These are phyloP conservation scores for Myriosclerotinia duriaeana DNA, from an alignment of 2,329 filamentous ascomycete species.

Conservation along the genomic window DNA sequence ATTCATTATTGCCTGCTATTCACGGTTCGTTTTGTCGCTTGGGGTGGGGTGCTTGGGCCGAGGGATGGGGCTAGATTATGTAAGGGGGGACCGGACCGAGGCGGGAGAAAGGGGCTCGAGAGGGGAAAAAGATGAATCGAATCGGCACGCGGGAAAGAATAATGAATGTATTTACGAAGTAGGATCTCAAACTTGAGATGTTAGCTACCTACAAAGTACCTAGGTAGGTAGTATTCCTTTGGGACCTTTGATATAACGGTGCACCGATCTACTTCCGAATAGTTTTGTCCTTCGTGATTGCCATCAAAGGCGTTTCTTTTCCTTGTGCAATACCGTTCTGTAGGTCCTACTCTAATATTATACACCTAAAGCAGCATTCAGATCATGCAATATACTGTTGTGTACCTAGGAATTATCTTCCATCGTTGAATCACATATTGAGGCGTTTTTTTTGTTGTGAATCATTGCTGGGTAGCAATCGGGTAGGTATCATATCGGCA, in stretches of 20 bases:
- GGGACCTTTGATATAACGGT: no score
- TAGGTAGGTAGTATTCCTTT: no score
- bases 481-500: background rate
- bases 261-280: no score
- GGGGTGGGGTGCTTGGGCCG: background rate
- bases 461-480: background rate
- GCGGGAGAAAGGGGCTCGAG: background rate
- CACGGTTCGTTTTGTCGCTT: conserved; percentile 5
- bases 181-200: no score
- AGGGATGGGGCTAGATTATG: conserved; percentile 12
- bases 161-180: no score
- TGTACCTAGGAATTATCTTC: conserved; percentile 6
- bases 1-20: background rate
- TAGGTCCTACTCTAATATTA: background rate
- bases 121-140: background rate
- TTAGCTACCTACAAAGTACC: no score
- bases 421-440: conserved; percentile 3
- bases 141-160: background rate
- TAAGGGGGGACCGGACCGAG: conserved; percentile 7
- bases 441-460: background rate
- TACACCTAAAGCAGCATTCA: background rate
- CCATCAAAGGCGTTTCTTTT: background rate
- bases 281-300: no score
- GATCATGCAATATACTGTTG: conserved; percentile 9
- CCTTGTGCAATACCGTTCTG: no score